Percentiles rank a stretch among this genome's conserved stretches.
phyloP scores from a whole-genome alignment of 2,329 filamentous ascomycete genomes.

The Ophiocordyceps camponoti-leonardi region DNA sequence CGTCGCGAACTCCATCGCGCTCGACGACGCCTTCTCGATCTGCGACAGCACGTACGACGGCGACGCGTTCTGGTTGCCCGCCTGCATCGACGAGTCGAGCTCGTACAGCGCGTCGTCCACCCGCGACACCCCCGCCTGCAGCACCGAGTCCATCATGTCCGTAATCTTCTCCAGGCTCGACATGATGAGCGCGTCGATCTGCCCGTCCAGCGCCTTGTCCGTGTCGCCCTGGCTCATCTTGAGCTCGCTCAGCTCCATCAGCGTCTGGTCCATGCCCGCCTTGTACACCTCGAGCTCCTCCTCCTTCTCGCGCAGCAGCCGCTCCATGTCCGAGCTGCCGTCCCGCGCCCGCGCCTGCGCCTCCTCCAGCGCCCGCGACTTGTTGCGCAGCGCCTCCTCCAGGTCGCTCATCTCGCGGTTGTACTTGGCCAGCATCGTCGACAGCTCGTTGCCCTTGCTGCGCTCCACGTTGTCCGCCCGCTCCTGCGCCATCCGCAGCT shows the following conservation, averaged over 20 bases:
- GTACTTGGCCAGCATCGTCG: conserved; percentile 85
- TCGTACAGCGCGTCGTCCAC: conserved; percentile 96
- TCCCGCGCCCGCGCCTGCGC: conserved; percentile 61
- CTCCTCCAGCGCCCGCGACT: conserved; percentile 76
- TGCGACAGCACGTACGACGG: conserved; percentile 90
- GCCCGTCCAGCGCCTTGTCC: conserved; percentile 69
- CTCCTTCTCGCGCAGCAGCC: conserved; percentile 79
- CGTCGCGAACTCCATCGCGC: conserved; percentile 91
- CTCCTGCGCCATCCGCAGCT: conserved; percentile 81
- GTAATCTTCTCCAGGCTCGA: conserved; percentile 86
- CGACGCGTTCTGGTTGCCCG: conserved; percentile 94
- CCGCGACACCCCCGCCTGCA: conserved; percentile 81
- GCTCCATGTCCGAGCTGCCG: conserved; percentile 71
- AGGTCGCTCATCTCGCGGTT: conserved; percentile 95
- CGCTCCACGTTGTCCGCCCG: conserved; percentile 83
- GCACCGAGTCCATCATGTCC: conserved; percentile 90
- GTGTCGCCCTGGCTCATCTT: conserved; percentile 58
- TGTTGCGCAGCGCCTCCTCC: conserved; percentile 78
- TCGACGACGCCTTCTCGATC: conserved; percentile 89
- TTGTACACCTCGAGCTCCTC: conserved; percentile 97
- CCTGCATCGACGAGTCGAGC: conserved; percentile 93
- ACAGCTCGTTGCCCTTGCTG: conserved; percentile 87
- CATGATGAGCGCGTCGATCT: conserved; percentile 78
- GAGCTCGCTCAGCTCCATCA: conserved; percentile 82
- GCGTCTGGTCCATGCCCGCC: conserved; percentile 89